Conservation (phyloP, 768 basidiomycete genomes). For the Suillus ampliporus region DNA sequence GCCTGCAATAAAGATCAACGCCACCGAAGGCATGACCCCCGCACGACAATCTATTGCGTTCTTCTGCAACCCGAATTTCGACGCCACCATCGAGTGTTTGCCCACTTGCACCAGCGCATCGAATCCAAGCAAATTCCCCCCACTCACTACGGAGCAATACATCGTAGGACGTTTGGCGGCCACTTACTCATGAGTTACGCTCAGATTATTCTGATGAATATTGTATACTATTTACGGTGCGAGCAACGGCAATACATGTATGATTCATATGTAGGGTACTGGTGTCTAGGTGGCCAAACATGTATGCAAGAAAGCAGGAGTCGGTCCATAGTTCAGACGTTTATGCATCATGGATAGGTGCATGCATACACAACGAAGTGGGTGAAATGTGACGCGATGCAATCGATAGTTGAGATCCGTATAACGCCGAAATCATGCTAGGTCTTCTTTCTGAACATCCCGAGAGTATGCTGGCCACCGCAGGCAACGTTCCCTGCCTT, state of each 20-base stretch:
- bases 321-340: slow-evolving; percentile 20
- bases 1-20: slow-evolving; percentile 51
- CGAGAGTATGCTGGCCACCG: slow-evolving; percentile 81
- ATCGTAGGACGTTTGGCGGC: slow-evolving; percentile 72
- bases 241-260: neutral
- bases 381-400: slow-evolving; percentile 22
- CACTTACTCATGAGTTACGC: slow-evolving; percentile 53
- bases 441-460: slow-evolving; percentile 68
- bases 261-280: slow-evolving; percentile 6
- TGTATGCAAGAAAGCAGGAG: slow-evolving; percentile 21
- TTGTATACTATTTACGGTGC: neutral
- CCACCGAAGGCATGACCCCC: slow-evolving; percentile 61
- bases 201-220: neutral
- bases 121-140: slow-evolving; percentile 69
- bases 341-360: slow-evolving; percentile 21
- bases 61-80: slow-evolving; percentile 85
- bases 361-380: slow-evolving; percentile 21
- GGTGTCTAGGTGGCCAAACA: slow-evolving; percentile 14
- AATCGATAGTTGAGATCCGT: slow-evolving; percentile 10
- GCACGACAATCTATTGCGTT: slow-evolving; percentile 82
- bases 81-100: slow-evolving; percentile 69
- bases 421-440: slow-evolving; percentile 20
- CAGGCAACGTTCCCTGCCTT: slow-evolving; percentile 60
- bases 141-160: slow-evolving; percentile 76
- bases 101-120: slow-evolving; percentile 54